A percentile compares a stretch with the other conserved stretches of the same genome.
phyloP scores from a whole-genome alignment of 2,329 filamentous ascomycete genomes.

The Diaporthe sp. region DNA sequence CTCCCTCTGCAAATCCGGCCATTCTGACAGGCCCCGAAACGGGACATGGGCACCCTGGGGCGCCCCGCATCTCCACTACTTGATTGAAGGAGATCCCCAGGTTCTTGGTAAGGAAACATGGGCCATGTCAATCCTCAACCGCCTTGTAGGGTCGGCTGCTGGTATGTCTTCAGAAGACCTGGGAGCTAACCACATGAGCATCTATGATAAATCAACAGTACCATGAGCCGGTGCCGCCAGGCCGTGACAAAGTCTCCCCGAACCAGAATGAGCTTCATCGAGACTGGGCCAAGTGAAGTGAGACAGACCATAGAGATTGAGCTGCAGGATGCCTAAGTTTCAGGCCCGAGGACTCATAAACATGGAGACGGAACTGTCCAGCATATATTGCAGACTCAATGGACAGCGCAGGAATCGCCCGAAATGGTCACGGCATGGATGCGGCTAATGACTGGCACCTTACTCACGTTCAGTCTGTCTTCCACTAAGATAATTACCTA shows the following conservation, averaged over 20 bases:
- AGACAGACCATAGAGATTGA: background rate
- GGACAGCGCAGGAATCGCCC: background rate
- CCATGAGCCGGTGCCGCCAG: background rate
- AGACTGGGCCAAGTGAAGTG: background rate
- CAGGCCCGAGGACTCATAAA: background rate
- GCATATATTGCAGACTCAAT: background rate
- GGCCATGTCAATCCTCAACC: background rate
- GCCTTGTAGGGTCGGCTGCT: background rate
- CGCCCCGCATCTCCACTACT: slow-evolving; percentile 25
- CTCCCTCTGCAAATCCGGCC: slow-evolving; percentile 18
- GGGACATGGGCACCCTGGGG: slow-evolving; percentile 20
- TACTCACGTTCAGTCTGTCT: background rate
- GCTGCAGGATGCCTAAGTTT: background rate
- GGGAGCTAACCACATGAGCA: background rate
- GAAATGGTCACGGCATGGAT: too few species aligned
- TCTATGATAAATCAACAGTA: background rate
- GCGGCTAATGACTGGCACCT: background rate
- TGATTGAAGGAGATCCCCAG: background rate
- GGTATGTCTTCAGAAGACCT: background rate
- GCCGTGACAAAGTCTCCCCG: background rate
- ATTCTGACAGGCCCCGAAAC: slow-evolving; percentile 2
- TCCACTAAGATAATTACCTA: background rate
- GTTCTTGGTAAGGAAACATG: background rate
- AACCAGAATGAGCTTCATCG: background rate
- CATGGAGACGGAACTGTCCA: background rate